Percentiles rank a stretch among this genome's conserved stretches.
Evolutionary conservation across 495 filamentous ascomycete genomes (phyloP).

Genomic region (Bombardia bombarda): DNA sequence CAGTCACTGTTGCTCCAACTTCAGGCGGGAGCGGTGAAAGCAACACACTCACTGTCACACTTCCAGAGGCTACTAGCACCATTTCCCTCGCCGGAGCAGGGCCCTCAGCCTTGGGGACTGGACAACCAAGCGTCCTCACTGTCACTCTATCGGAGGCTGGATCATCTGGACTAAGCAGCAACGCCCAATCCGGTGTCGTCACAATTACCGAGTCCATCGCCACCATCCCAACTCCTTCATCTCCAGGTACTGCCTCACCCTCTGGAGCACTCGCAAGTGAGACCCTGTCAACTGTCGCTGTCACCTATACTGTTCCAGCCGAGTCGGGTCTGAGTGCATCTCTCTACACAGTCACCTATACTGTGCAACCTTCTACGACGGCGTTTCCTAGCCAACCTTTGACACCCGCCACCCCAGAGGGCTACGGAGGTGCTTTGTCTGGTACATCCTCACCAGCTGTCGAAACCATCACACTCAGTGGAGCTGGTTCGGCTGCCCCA

Average conservation of each 20-base stretch:
- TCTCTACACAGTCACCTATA: constrained; percentile 18
- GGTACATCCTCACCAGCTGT: background rate
- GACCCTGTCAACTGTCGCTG: constrained; percentile 3
- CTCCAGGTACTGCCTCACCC: background rate
- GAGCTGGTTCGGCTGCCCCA: background rate
- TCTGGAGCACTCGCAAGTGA: background rate
- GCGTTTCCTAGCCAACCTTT: background rate
- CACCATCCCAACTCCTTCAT: background rate
- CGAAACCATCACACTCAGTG: background rate
- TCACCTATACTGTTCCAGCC: constrained; percentile 16
- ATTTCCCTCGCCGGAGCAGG: no score
- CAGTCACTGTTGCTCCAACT: no score
- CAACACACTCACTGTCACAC: no score
- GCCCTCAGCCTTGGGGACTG: no score
- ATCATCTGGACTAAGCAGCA: background rate
- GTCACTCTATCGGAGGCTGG: background rate
- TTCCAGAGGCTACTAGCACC: no score
- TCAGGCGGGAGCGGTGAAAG: no score
- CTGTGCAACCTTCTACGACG: background rate
- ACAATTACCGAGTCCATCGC: constrained; percentile 4
- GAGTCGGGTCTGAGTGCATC: constrained; percentile 1
- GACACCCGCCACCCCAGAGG: background rate
- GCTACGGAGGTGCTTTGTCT: constrained; percentile 2
- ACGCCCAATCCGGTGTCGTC: background rate
- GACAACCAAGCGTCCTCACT: constrained; percentile 9